phyloP scores from a whole-genome alignment of 805 yeast species.

The Zygotorulaspora sp. region DNA sequence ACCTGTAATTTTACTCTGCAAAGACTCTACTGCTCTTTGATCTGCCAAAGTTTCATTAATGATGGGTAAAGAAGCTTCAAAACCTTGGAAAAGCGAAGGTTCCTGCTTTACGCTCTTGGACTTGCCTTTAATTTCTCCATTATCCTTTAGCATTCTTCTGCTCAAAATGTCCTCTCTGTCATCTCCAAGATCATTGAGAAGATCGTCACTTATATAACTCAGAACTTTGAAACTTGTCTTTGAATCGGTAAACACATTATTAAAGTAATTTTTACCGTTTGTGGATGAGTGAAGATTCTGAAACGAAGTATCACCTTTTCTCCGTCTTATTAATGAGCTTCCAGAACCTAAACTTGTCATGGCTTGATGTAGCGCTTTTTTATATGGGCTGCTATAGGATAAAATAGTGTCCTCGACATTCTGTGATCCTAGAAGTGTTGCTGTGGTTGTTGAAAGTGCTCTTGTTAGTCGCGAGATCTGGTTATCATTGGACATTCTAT shows the following conservation, averaged over 20 bases:
- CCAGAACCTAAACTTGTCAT: conserved; percentile 22
- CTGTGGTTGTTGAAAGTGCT: conserved; percentile 53
- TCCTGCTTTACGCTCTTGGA: conserved; percentile 16
- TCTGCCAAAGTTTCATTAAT: conserved; percentile 42
- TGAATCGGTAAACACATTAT: conserved; percentile 33
- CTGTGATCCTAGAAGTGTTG: conserved; percentile 47
- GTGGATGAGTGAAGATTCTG: conserved; percentile 32
- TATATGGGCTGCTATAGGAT: conserved; percentile 32
- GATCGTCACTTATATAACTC: conserved; percentile 55
- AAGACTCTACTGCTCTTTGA: conserved; percentile 22
- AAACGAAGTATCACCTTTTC: conserved; percentile 14
- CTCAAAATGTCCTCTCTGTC: conserved; percentile 2
- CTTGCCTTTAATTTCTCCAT: conserved; percentile 11
- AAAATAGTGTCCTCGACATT: conserved; percentile 33
- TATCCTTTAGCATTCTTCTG: conserved; percentile 12
- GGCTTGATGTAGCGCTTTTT: conserved; percentile 29
- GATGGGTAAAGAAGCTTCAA: conserved; percentile 53
- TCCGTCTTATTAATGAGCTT: conserved; percentile 14
- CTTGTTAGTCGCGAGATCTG: conserved; percentile 39
- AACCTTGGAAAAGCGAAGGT: conserved; percentile 66
- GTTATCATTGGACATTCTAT: conserved; percentile 28
- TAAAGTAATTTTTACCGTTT: conserved; percentile 38
- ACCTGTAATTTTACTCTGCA: conserved; percentile 20
- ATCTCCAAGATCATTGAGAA: conserved; percentile 50
- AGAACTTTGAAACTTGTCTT: conserved; percentile 46